Base-by-base conservation (phyloP, 176 grass and related monocot species). In the Lolium perenne region DNA sequence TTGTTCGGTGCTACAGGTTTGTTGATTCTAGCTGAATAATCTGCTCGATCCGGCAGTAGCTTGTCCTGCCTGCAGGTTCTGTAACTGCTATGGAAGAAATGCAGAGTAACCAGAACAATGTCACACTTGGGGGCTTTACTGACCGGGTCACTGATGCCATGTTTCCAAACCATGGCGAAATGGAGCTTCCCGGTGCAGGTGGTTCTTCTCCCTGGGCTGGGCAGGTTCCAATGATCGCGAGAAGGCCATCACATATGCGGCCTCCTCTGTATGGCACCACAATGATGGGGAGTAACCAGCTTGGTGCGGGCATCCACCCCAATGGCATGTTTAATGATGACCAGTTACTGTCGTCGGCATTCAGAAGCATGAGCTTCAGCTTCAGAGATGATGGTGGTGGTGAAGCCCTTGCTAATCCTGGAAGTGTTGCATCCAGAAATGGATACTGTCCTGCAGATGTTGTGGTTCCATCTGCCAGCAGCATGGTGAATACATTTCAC, bases 301-400 rank as follows among this genome's bases (percentile, higher is more conserved):
- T 17, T 80, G 67, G 48, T 78, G 7, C 45, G 53, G 66, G 66
- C 5, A 49, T 26, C 22, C 8, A 17, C 38, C 74, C 25, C 7
- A 51, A 50, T 73, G 25, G 40, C 11, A 80, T 16, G 49, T 84
- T 92, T 73, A 46, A 85, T 40, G 90, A 94, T 45, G 82, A 89
- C 10, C 75, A 75, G 76, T 70, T 54, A 1, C 50, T 97, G 38
- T 2, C 81, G 69, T 77, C 60, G 7, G 84, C 78, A 67, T 89
- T 94, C 38, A 22, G 29, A 10, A 85, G 82, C 56, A 35, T 94
- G 57, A 60, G 41, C 66, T 73, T 89, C 48, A 77, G 55, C 13
- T 84, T 92, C 21, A 79, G 56, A 55, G 92, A 78, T 67, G 55
- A 45, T 7, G 20, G 84, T 7, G 23, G 84, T 78, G 14, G 32